Conservation (phyloP, 768 basidiomycete species). For the Collybia sp. region DNA sequence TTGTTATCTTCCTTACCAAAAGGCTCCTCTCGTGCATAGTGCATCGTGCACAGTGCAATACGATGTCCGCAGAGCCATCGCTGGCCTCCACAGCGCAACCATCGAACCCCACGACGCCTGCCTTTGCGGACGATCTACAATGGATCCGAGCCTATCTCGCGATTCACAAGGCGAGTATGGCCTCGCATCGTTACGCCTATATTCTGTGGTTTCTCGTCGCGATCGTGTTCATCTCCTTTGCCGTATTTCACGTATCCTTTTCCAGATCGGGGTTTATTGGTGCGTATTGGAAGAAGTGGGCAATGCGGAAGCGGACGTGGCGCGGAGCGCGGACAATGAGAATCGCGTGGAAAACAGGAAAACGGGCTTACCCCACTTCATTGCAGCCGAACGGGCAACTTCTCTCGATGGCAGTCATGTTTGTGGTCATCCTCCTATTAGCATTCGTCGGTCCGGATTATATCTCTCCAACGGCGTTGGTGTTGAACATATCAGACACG, state of each 20-base stretch:
- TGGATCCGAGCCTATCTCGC: conserved; percentile 56
- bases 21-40: not conserved
- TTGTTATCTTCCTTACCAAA: too few relatives aligned
- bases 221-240: not conserved
- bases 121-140: conserved; percentile 35
- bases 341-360: conserved; percentile 20
- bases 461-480: conserved; percentile 36
- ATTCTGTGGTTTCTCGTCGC: conserved; percentile 3
- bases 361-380: conserved; percentile 37
- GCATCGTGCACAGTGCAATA: too few relatives aligned
- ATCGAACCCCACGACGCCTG: conserved; percentile 39
- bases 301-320: conserved; percentile 59
- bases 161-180: conserved; percentile 48
- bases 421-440: conserved; percentile 42
- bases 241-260: not conserved
- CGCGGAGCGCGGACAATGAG: conserved; percentile 30
- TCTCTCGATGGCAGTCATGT: conserved; percentile 40
- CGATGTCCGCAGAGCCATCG: conserved; percentile 2
- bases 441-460: conserved; percentile 45
- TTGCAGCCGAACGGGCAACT: conserved; percentile 66
- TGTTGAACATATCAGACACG: too few relatives aligned
- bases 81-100: conserved; percentile 9
- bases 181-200: conserved; percentile 15
- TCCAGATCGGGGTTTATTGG: conserved; percentile 18
- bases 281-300: conserved; percentile 55